These are phyloP conservation scores for Botrytis pseudocinerea DNA, from an alignment of 2,329 filamentous ascomycete species.

Conservation along the genomic window DNA sequence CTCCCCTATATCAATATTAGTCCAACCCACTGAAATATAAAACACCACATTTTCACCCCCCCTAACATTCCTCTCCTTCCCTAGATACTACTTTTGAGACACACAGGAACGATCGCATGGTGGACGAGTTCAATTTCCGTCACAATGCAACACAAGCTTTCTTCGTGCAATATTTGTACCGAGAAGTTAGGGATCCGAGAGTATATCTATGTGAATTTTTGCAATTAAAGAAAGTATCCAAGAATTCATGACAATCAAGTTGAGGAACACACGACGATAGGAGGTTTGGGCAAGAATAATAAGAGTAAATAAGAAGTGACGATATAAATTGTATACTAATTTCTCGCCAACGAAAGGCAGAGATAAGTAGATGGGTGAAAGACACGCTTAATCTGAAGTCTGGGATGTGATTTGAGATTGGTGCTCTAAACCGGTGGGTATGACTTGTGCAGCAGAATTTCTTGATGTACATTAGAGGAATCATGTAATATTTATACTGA, in stretches of 20 bases:
- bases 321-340: accelerated
- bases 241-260: background rate
- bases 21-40: background rate
- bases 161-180: background rate
- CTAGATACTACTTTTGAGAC: background rate
- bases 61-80: background rate
- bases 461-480: background rate
- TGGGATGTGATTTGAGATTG: background rate
- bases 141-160: background rate
- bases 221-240: background rate
- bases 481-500: background rate
- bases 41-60: accelerated
- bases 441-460: background rate
- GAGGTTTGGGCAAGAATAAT: background rate
- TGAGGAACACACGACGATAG: background rate
- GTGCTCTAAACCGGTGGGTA: background rate
- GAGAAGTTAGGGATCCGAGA: background rate
- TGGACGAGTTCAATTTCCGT: background rate
- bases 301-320: background rate
- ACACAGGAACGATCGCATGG: background rate
- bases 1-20: background rate
- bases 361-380: background rate
- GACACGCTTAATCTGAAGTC: background rate
- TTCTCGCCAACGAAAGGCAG: background rate
- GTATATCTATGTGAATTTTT: background rate